These are phyloP conservation scores for Rachicladosporium sp. DNA, from an alignment of 2,329 filamentous ascomycete genomes.

Conservation along the genomic window DNA sequence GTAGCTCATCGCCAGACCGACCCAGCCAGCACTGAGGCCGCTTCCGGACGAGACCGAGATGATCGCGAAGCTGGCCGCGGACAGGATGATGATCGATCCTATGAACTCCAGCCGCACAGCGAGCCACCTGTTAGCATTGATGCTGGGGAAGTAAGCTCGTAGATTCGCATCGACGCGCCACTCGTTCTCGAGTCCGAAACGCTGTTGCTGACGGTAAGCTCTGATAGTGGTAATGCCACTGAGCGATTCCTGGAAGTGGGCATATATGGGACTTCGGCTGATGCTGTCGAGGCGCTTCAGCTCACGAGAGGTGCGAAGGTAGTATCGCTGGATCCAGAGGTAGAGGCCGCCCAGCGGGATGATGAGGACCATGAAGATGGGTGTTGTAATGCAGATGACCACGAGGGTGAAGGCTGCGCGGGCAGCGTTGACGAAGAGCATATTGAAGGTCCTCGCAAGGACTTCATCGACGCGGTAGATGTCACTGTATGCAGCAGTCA, in stretches of 20 bases:
- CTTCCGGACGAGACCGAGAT: conserved; percentile 61
- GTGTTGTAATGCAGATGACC: conserved; percentile 72
- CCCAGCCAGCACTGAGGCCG: conserved; percentile 55
- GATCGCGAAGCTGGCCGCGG: conserved; percentile 71
- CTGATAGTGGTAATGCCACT: conserved; percentile 91
- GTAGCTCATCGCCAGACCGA: conserved; percentile 94
- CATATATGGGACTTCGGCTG: conserved; percentile 89
- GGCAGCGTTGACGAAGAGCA: conserved; percentile 48
- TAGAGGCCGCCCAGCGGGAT: conserved; percentile 72
- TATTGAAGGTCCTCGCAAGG: conserved; percentile 92
- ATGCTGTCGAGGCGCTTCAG: conserved; percentile 92
- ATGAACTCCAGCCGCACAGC: conserved; percentile 92
- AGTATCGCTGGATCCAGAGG: conserved; percentile 91
- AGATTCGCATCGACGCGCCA: conserved; percentile 94
- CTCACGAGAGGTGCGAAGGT: conserved; percentile 88
- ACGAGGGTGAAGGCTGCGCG: conserved; percentile 64
- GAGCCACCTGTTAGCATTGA: conserved; percentile 82
- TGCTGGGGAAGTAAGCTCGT: conserved; percentile 87
- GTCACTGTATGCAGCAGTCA: conserved; percentile 37
- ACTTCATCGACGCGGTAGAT: conserved; percentile 82
- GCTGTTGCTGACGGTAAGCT: conserved; percentile 76
- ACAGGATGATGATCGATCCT: conserved; percentile 83
- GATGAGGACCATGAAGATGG: conserved; percentile 68
- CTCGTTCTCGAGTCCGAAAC: conserved; percentile 89
- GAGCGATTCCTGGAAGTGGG: conserved; percentile 94